Percentiles rank a stretch among this genome's conserved stretches.
These are phyloP conservation scores for Coemansia sp. DNA, from an alignment of 192 early-diverging fungal species.

Conservation along the genomic window DNA sequence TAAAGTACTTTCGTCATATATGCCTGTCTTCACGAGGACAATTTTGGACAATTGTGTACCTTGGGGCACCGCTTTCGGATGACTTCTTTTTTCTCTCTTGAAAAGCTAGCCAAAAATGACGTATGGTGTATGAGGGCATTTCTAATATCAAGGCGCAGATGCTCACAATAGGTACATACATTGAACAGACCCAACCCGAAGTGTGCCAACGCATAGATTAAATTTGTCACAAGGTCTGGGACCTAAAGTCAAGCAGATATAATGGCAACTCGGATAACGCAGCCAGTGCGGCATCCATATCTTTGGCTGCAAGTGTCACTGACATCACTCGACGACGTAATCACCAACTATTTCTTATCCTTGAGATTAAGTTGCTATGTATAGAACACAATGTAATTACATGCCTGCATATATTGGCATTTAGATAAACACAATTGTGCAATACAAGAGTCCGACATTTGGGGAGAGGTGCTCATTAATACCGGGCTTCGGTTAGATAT, in stretches of 20 bases:
- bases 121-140: not conserved
- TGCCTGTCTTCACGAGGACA: conserved; percentile 1
- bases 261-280: not conserved
- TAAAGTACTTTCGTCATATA: not conserved
- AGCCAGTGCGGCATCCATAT: not conserved
- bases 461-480: not conserved
- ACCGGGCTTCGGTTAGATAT: not conserved
- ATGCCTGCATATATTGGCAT: not conserved
- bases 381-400: not conserved
- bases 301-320: not conserved
- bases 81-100: not conserved
- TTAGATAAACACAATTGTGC: not conserved
- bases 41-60: not conserved
- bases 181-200: not conserved
- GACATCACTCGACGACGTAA: not conserved
- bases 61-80: not conserved
- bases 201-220: conserved; percentile 2
- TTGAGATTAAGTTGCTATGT: not conserved
- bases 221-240: not conserved
- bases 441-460: not conserved
- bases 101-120: not conserved
- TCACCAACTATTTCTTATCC: not conserved
- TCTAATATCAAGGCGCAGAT: not conserved
- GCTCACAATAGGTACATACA: not conserved
- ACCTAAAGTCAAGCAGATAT: not conserved